Evolutionary conservation across 225 moss, liverwort and hornwort species (phyloP).

Genomic region (Physcomitrellopsis africana): DNA sequence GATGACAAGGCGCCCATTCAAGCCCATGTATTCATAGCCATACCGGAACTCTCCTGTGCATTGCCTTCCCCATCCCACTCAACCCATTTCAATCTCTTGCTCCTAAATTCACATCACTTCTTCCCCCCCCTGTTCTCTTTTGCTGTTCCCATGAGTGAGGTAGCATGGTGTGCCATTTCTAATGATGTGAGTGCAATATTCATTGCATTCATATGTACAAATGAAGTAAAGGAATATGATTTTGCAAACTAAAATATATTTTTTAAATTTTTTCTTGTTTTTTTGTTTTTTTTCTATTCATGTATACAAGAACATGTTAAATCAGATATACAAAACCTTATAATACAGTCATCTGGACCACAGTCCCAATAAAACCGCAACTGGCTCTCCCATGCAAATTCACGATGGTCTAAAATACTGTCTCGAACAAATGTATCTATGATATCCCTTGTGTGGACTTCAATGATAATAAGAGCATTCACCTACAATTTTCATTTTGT

Average conservation of each 20-base stretch:
- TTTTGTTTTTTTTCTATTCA: neutral
- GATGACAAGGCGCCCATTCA: conserved; percentile 80
- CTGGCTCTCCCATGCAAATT: conserved; percentile 97
- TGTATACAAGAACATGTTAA: neutral
- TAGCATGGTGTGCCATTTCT: no score
- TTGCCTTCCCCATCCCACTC: conserved; percentile 44
- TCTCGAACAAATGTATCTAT: conserved; percentile 91
- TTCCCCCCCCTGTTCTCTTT: no score
- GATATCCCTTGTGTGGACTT: conserved; percentile 89
- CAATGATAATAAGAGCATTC: conserved; percentile 87
- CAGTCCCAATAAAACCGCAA: conserved; percentile 86
- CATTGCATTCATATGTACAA: neutral
- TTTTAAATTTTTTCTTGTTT: no score
- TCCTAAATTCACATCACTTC: no score
- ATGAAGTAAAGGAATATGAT: no score
- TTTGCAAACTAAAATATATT: no score
- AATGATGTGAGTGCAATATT: no score
- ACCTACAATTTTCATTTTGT: conserved; percentile 42
- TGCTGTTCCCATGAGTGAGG: no score
- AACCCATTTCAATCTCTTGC: no score
- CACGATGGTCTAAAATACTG: conserved; percentile 79
- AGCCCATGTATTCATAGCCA: conserved; percentile 91
- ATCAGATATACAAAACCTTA: conserved; percentile 46
- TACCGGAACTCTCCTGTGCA: conserved; percentile 81
- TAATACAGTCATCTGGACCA: conserved; percentile 59